These are phyloP conservation scores for Canariomyces notabilis DNA, from an alignment of 2,329 filamentous ascomycete genomes.

Conservation along the genomic window DNA sequence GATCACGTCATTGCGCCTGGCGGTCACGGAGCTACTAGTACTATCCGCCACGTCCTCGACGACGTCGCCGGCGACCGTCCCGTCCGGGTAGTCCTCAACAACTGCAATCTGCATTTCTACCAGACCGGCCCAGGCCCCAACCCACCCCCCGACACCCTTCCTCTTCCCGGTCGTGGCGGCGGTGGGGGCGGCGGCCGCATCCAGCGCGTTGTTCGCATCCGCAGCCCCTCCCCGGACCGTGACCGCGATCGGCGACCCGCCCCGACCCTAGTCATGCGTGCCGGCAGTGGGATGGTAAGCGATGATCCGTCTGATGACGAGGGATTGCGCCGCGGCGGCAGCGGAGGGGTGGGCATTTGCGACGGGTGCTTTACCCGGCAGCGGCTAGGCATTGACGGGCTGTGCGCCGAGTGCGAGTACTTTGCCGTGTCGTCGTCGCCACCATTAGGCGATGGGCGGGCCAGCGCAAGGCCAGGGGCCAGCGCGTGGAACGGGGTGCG, in stretches of 20 bases:
- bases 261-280: background rate
- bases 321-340: background rate
- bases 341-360: background rate
- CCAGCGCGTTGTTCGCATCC: background rate
- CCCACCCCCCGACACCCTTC: background rate
- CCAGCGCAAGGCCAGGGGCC: background rate
- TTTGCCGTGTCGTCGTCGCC: background rate
- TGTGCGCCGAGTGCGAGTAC: slow-evolving; percentile 9
- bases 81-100: slow-evolving; percentile 18
- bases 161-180: background rate
- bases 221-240: background rate
- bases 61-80: slow-evolving; percentile 11
- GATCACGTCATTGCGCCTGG: background rate
- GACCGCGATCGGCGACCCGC: too few species aligned
- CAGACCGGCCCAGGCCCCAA: slow-evolving; percentile 2
- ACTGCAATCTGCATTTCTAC: slow-evolving; percentile 13
- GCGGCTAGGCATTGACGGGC: background rate
- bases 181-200: background rate
- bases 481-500: background rate
- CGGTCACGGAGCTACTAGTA: too few species aligned
- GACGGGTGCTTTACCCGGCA: background rate
- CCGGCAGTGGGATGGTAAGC: too few species aligned
- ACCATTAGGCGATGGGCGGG: background rate
- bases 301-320: background rate
- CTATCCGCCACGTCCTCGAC: slow-evolving; percentile 1